Base-by-base conservation (phyloP, 148 eudicot species). In the Arctostaphylos glauca region DNA sequence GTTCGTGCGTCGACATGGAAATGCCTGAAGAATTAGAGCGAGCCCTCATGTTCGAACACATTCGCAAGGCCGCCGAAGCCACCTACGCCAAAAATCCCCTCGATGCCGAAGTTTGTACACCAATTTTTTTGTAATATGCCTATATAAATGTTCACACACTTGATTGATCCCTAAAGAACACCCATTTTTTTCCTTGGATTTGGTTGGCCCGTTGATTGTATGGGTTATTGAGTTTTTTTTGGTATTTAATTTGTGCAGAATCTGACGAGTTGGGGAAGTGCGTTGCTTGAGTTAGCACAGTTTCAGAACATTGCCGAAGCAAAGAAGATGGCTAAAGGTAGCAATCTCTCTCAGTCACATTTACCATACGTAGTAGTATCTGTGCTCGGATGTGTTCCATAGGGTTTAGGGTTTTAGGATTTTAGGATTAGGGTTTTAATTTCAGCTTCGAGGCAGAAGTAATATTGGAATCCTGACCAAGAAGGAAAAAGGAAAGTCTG, bases 61-160 rank as follows among this genome's bases (percentile, higher is more conserved):
- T 94, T 84, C 93, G 97, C 82, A 92, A 91, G 80, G 66, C 89
- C 13, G 89, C 94, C 16, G 97, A 95, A 86, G 88, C 88, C 53
- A 41, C 87, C 60, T 92, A 95, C 83, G 75, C 87, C 70, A 73
- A 85, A 54, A 87, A 92, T 78, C 98, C 98, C 76, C 87, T 82
- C 23, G 97, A 95, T 79, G 92, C 92, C 76, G 97, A 91, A 64
- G 98, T 95, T 23, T 58, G 84, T 86, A 0, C 71, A 0, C 71
- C 44, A 2, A 18, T 53, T 75, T 16, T 16, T 12, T 74, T 41
- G 18, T 54, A 13, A 1, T 18, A 6, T 6, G 60, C 60, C 3
- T 5, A 9, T 38, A 9, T 41, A 9, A 18, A 1, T 74, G 12
- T 48, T 64, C 5, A 9, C 9, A 13, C 14, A 54, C 25, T 15